phyloP scores from a whole-genome alignment of 306 rosid genomes.

The Cicer arietinum region DNA sequence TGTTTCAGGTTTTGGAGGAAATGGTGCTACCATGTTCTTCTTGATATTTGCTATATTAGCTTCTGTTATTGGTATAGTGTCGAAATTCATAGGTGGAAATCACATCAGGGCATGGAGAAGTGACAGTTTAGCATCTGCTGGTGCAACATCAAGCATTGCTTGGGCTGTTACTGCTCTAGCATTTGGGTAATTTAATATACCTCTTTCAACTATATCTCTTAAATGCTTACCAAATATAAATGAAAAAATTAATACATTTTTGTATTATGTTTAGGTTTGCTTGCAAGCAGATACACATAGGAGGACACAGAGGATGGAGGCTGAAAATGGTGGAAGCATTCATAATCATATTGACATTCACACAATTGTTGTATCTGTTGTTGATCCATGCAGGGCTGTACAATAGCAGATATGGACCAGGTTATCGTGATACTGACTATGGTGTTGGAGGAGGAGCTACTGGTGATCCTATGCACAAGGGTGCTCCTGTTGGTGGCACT shows the following conservation, averaged over 20 bases:
- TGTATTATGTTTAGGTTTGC: conserved; percentile 60
- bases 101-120: conserved; percentile 86
- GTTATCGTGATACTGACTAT: conserved; percentile 72
- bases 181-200: conserved; percentile 43
- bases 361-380: conserved; percentile 68
- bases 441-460: conserved; percentile 50
- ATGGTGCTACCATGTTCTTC: conserved; percentile 81
- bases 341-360: conserved; percentile 70
- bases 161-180: conserved; percentile 86
- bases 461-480: conserved; percentile 67
- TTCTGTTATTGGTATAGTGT: conserved; percentile 69
- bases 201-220: too few species aligned
- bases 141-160: conserved; percentile 62
- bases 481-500: conserved; percentile 49
- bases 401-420: conserved; percentile 88
- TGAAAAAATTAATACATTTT: too few species aligned
- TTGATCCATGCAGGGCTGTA: conserved; percentile 80
- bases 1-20: conserved; percentile 81
- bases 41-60: conserved; percentile 64
- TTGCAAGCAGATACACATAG: conserved; percentile 77
- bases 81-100: conserved; percentile 72
- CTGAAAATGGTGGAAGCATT: conserved; percentile 77
- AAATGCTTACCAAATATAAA: too few species aligned
- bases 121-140: conserved; percentile 87
- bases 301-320: conserved; percentile 95